These are phyloP conservation scores for Xylaria sp. DNA, from an alignment of 2,329 filamentous ascomycete species.

Conservation along the genomic window DNA sequence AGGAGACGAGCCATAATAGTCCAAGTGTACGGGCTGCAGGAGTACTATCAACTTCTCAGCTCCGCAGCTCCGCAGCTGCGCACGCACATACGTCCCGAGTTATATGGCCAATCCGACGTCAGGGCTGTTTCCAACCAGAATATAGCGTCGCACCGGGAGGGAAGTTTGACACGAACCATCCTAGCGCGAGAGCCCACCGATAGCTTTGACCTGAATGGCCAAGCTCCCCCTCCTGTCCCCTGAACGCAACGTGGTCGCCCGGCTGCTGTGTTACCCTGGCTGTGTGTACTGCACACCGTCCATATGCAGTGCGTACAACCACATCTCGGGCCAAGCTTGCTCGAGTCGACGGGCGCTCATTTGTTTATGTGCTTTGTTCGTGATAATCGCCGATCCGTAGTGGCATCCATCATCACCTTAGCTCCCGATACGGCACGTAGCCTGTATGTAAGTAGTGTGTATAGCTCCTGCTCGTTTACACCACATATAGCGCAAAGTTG, in stretches of 20 bases:
- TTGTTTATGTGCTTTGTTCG: not conserved
- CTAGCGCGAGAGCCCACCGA: not conserved
- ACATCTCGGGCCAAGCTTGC: conserved; percentile 8
- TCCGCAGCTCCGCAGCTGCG: not conserved
- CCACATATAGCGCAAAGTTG: not conserved
- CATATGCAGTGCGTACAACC: conserved; percentile 8
- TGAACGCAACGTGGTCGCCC: conserved; percentile 25
- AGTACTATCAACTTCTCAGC: too few species aligned
- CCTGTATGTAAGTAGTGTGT: not conserved
- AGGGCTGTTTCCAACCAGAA: conserved; percentile 18
- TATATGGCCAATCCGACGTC: conserved; percentile 13
- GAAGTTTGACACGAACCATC: conserved; percentile 11
- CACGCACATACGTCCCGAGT: conserved; percentile 12
- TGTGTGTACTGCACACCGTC: too few species aligned
- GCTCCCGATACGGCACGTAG: not conserved
- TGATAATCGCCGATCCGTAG: not conserved
- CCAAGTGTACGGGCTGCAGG: too few species aligned
- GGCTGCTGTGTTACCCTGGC: conserved; percentile 21
- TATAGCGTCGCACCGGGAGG: conserved; percentile 9
- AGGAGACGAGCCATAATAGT: too few species aligned
- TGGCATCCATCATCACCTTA: not conserved
- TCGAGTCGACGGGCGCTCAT: conserved; percentile 7
- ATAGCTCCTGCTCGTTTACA: too few species aligned
- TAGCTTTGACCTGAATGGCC: not conserved
- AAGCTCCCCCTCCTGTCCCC: not conserved